Conservation (phyloP, 2,329 filamentous ascomycete genomes). For the Cytospora mali region DNA sequence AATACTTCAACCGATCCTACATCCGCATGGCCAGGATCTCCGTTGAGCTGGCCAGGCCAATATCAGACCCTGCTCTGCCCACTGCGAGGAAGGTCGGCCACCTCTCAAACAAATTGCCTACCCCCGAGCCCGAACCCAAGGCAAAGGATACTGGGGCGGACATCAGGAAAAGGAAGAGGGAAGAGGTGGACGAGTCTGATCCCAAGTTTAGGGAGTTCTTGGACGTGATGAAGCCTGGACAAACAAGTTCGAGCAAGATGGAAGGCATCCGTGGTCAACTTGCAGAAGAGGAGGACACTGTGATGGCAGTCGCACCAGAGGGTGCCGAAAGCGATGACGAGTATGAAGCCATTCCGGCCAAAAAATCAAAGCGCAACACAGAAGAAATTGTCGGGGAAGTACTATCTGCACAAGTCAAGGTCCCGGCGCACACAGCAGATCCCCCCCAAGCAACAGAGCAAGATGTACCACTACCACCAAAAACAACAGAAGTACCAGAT, state of each 20-base stretch:
- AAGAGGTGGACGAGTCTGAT: conserved; percentile 62
- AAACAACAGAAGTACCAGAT: conserved; percentile 32
- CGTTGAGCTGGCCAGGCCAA: conserved; percentile 82
- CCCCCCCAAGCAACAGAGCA: conserved; percentile 11
- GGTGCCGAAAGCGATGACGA: conserved; percentile 72
- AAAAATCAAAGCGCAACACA: conserved; percentile 49
- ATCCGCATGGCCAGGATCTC: conserved; percentile 94
- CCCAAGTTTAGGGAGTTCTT: conserved; percentile 86
- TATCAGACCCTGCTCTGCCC: conserved; percentile 46
- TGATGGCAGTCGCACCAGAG: conserved; percentile 31
- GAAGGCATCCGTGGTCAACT: conserved; percentile 47
- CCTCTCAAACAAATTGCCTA: conserved; percentile 22
- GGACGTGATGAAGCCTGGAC: conserved; percentile 73
- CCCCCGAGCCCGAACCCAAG: conserved; percentile 25
- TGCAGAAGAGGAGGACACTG: conserved; percentile 13
- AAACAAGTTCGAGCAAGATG: conserved; percentile 64
- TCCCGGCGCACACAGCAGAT: conserved; percentile 18
- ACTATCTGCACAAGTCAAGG: conserved; percentile 18
- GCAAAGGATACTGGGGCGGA: conserved; percentile 39
- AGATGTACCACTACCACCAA: not conserved
- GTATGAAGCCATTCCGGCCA: conserved; percentile 67
- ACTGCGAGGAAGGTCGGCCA: conserved; percentile 30
- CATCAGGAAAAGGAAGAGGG: conserved; percentile 70
- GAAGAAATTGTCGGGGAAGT: conserved; percentile 25
- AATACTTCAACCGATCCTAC: conserved; percentile 94